A percentile compares a stretch with the other conserved stretches of the same genome.
Evolutionary conservation across 208 protist genomes (phyloP).

Genomic region (Acanthamoeba lenticulata): DNA sequence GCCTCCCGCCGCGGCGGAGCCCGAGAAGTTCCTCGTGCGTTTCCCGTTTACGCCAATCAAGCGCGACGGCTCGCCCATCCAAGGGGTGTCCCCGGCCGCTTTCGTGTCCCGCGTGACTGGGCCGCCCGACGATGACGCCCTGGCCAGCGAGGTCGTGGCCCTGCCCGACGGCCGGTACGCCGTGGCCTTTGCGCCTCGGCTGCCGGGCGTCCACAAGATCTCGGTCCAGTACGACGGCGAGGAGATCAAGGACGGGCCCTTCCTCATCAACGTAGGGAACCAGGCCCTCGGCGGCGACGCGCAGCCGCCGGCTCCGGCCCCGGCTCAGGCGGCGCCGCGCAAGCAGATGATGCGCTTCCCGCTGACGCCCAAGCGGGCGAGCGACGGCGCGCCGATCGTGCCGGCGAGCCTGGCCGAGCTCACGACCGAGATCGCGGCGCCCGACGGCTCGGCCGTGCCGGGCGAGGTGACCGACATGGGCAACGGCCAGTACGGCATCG

Average conservation of each 20-base stretch:
- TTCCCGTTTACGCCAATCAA: conserved; percentile 49
- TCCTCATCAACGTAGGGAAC: conserved; percentile 18
- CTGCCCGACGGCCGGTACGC: neutral
- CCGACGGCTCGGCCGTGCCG: neutral
- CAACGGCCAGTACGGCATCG: conserved; percentile 12
- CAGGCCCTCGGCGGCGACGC: neutral
- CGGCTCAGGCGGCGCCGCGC: neutral
- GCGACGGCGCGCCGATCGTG: neutral
- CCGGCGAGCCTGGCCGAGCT: conserved; percentile 7
- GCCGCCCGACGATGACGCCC: neutral
- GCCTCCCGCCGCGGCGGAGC: neutral
- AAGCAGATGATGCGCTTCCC: conserved; percentile 34
- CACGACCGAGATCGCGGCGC: neutral
- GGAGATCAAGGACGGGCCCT: conserved; percentile 64
- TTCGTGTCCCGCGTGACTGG: neutral
- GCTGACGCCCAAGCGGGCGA: neutral
- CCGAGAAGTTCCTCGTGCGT: conserved; percentile 33
- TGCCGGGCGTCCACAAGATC: conserved; percentile 73
- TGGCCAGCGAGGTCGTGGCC: neutral
- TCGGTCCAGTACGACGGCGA: conserved; percentile 50
- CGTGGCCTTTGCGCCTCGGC: conserved; percentile 32
- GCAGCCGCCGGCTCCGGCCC: neutral
- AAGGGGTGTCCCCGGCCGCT: neutral
- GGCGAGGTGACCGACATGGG: conserved; percentile 15
- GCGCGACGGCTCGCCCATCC: conserved; percentile 16